Evolutionary conservation across 1,284 basidiomycete genomes (phyloP), one percentile per base, ranked within the genome.

Genomic region (Cryptococcus hybrid): DNA sequence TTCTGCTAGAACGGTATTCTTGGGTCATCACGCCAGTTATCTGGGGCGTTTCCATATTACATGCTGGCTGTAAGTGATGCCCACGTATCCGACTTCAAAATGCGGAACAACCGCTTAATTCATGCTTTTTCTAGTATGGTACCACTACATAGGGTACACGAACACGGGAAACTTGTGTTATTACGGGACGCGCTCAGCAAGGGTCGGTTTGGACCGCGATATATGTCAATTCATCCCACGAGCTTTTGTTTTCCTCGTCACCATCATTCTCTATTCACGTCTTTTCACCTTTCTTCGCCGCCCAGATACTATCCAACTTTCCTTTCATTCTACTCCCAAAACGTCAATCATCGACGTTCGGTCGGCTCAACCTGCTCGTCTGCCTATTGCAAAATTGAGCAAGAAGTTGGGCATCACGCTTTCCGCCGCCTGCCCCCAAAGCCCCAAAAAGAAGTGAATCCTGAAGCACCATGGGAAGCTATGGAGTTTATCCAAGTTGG

Each of bases 201-300:
- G 44, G 11, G 47, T 36, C 9, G 58, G 53, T 12, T 53, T 70
- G 24, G 70, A 73, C 52, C 60, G 70, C 15, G 67, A 72, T 52
- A 60, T 77, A 2, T 54, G 75, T 0, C 74, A 77, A 48, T 75
- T 74, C 58, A 64, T 77, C 34, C 73, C 75, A 8, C 66, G 75
- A 42, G 71, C 73, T 0, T 51, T 69, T 15, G 72, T 74, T n/a
- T 77, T 77, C 53, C 34, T 69, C 54, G 57, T 68, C 54, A 67
- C 74, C 35, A 57, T 69, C 55, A 47, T 61, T 3, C 63, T 75
- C 3, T 77, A 77, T 58, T 65, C 68, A 9, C 55, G 58, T 13
- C 64, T 77, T 38, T 77, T 67, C 65, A 55, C 40, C 3, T 77
- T 77, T 61, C 64, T 77, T 1, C 62, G 75, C 1, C 55, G 75